These are phyloP conservation scores for Scedosporium apiospermum DNA, from an alignment of 2,329 filamentous ascomycete genomes.

Conservation along the genomic window DNA sequence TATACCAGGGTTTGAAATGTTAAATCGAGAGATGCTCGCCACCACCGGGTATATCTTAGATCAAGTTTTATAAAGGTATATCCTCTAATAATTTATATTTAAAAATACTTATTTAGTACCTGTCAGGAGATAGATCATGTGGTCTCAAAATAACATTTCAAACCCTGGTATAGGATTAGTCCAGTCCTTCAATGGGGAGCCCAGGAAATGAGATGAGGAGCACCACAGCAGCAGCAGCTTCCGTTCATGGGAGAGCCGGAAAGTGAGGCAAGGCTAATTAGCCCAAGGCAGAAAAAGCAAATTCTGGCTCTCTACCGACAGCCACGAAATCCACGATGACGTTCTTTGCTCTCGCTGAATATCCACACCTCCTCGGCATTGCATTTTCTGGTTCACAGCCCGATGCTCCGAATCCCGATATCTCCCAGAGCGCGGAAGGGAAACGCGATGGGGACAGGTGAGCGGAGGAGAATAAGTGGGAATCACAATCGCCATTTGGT, in stretches of 20 bases:
- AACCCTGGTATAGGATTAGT: too few relatives aligned
- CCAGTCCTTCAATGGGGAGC: background rate
- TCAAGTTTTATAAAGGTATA: too few relatives aligned
- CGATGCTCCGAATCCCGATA: background rate
- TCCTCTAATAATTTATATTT: too few relatives aligned
- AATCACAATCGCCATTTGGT: background rate
- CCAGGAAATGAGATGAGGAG: background rate
- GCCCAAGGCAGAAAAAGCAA: background rate
- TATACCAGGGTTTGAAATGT: too few relatives aligned
- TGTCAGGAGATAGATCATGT: too few relatives aligned
- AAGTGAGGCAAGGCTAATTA: background rate
- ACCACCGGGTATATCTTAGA: too few relatives aligned
- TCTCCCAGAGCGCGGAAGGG: background rate
- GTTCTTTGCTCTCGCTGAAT: background rate
- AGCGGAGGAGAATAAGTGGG: background rate
- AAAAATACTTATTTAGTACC: too few relatives aligned
- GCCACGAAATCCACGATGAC: background rate
- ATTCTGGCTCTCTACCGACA: background rate
- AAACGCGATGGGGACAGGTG: background rate
- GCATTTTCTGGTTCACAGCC: background rate
- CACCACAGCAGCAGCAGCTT: background rate
- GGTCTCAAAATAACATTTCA: too few relatives aligned
- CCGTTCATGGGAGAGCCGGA: background rate
- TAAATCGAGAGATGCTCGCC: too few relatives aligned
- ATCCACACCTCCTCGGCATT: background rate